Conservation (phyloP, 345 rosid species). For the Eucalyptus paniculata region DNA sequence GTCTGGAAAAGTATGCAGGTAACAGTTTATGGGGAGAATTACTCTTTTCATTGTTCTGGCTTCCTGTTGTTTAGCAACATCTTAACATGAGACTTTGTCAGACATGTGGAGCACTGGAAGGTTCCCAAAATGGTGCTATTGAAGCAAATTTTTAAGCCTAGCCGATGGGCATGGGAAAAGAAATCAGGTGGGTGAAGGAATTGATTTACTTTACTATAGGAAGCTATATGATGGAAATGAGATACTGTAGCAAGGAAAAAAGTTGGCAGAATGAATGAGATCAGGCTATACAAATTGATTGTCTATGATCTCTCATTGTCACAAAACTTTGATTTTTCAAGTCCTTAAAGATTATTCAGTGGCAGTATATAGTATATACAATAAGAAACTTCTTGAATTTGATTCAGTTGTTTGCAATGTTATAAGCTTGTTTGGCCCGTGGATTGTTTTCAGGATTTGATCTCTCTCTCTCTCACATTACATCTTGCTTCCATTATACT, state of each 20-base stretch:
- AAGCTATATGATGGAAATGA: neutral
- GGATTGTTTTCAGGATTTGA: neutral
- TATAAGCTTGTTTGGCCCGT: neutral
- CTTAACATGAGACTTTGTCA: neutral
- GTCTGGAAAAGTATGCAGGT: slow-evolving; percentile 88
- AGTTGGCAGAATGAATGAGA: neutral
- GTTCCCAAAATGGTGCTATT: slow-evolving; percentile 81
- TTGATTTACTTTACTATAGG: neutral
- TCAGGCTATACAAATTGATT: neutral
- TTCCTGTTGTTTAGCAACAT: neutral
- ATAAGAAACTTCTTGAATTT: neutral
- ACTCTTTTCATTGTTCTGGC: neutral
- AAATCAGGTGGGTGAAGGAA: neutral
- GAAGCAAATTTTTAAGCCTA: slow-evolving; percentile 67
- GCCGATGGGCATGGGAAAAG: slow-evolving; percentile 24
- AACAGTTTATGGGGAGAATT: neutral
- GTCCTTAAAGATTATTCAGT: neutral
- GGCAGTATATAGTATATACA: neutral
- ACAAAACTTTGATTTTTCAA: neutral
- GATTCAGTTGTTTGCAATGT: neutral
- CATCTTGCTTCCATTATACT: neutral
- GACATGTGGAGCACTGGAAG: slow-evolving; percentile 93
- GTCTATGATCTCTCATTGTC: neutral
- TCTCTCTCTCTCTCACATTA: neutral
- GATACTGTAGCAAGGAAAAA: neutral